Evolutionary conservation across 2,329 filamentous ascomycete genomes (phyloP), one percentile per base, ranked within the genome.

Genomic region (Cercospora sp.): DNA sequence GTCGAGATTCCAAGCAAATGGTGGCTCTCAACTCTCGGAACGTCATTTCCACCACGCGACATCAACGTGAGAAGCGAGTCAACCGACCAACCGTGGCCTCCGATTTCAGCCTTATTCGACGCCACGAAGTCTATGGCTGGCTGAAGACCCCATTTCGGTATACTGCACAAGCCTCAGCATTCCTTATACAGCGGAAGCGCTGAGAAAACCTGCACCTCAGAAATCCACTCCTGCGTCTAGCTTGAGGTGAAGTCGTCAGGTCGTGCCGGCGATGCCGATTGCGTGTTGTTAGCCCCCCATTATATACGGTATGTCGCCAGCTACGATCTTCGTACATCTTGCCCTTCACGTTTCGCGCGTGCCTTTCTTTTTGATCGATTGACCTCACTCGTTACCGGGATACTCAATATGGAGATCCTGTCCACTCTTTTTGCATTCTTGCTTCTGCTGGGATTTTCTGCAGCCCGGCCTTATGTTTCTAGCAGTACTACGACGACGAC

Each of bases 31-130:
- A 59, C 28, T 37, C 55, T 37, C 55, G 55, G 32, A 37, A 32
- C 30, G 16, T 59, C 55, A 59, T 59, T 59, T 59, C 55, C 55
- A 59, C 55, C 55, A 59, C 55, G 55, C 55, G 28, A 59, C 55
- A 37, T 18, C 28, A 37, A 37, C 55, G 28, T 59, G 55, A 21
- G 55, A 59, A 59, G 28, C 55, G 55, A 32, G 32, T 32, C 28
- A 32, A 59, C 16, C 55, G 28, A 24, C 55, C 55, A 59, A 37
- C 55, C 30, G 10, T 12, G 24, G 18, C 18, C 9, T 18, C 28
- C 55, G 30, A 8, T 9, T 59, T 5, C 24, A 37, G 55, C 55
- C 55, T 24, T 59, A 37, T 37, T 8, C 10, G 10, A 37, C 55
- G 55, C 55, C 55, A 59, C 30, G 32, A 59, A 59, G 55, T 12